A percentile compares a stretch with the other conserved stretches of the same genome.
These are phyloP conservation scores for Backusella luteola DNA, from an alignment of 192 early-diverging fungal species.

Conservation along the genomic window DNA sequence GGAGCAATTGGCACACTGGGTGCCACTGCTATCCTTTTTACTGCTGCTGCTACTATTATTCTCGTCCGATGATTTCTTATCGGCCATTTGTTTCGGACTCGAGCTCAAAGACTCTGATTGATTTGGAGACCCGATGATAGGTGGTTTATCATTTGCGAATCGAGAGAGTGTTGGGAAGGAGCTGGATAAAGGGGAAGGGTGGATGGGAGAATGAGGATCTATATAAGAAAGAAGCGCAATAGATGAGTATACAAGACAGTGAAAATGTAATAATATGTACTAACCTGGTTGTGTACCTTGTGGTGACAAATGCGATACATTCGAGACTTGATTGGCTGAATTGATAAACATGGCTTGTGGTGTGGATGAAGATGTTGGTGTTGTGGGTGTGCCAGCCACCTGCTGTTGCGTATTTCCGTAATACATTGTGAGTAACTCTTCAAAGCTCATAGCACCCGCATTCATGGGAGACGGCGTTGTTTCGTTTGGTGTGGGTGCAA, in stretches of 20 bases:
- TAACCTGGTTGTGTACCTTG: constrained; percentile 1
- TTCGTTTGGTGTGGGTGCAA: constrained; percentile 7
- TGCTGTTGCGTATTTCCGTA: neutral
- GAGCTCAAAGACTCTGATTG: neutral
- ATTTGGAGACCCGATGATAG: neutral
- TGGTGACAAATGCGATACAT: neutral
- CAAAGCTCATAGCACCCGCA: constrained; percentile 26
- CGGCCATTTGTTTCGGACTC: neutral
- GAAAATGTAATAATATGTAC: neutral
- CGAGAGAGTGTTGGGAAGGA: neutral
- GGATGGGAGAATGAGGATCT: neutral
- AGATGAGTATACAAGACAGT: neutral
- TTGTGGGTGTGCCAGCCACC: neutral
- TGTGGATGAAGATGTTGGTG: neutral
- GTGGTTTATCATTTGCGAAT: neutral
- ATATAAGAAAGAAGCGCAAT: neutral
- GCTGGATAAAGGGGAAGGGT: neutral
- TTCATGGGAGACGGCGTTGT: constrained; percentile 3
- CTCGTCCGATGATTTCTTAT: neutral
- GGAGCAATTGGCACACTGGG: constrained; percentile 74
- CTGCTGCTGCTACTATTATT: neutral
- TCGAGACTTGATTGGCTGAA: neutral
- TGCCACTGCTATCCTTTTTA: constrained; percentile 3
- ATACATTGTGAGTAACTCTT: constrained; percentile 25
- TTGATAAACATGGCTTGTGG: constrained; percentile 5